Evolutionary conservation across 257 asterid species (phyloP), one percentile per base, ranked within the genome.

Genomic region (Primulina eburnea): DNA sequence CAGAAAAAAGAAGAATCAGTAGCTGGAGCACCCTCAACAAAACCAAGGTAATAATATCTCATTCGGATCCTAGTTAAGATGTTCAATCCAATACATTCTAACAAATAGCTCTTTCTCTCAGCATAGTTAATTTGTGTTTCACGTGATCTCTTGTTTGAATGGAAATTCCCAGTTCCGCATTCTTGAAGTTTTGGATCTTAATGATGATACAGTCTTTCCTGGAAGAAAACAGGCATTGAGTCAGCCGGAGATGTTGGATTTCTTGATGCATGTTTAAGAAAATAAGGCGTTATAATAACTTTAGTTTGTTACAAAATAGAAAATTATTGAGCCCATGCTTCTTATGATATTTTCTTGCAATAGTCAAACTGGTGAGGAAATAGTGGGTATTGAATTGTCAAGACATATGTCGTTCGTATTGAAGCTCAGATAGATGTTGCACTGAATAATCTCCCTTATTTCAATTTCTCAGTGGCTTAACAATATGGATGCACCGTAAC

Each of bases 1-100:
- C 90, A 92, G 98, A 90, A 87, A 79, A 85, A 82, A 64, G 87
- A 75, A 24, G 82, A 71, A 47, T 72, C 86, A n/a, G 64, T 79
- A 33, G 76, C 81, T 64, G 83, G 66, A 64, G 78, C 75, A 59
- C 73, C 83, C 53, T 71, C 72, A 69, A 78, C 75, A 17, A 82
- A 74, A 30, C 85, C 69, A 68, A 85, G 96, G 98, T 89, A 84
- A 34, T 64, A 65, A 35, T 53, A 17, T 64, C 47, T 57, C 62
- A 62, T 30, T 60, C 50, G 50, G 20, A 0, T 28, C 30, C 30
- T 28, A 28, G 30, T 28, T 4, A 28, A 28, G 30, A 28, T 64
- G 57, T 34, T 37, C 21, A 16, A n/a, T 64, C 68, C 68, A 7
- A 4, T 9, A 26, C 8, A 32, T 32, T 14, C 24, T 14, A 32